These are phyloP conservation scores for Escovopsis sp. DNA, from an alignment of 2,329 filamentous ascomycete species.

Conservation along the genomic window DNA sequence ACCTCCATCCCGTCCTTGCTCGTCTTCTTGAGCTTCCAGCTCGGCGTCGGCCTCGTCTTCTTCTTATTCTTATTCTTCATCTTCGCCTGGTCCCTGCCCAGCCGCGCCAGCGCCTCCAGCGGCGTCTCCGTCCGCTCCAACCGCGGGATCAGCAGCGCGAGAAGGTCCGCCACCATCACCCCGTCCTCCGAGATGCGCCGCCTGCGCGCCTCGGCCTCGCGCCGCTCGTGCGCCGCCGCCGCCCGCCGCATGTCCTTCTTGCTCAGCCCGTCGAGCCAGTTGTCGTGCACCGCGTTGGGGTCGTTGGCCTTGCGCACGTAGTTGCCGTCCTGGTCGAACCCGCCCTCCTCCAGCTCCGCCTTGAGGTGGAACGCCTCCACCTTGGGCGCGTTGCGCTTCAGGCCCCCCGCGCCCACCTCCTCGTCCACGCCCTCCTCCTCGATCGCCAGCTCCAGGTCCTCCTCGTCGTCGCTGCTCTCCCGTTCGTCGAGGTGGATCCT, in stretches of 20 bases:
- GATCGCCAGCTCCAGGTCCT: slow-evolving; percentile 55
- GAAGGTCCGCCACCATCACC: slow-evolving; percentile 55
- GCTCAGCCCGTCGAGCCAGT: slow-evolving; percentile 81
- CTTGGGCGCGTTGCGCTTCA: slow-evolving; percentile 86
- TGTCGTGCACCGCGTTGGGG: slow-evolving; percentile 79
- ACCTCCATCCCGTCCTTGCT: slow-evolving; percentile 50
- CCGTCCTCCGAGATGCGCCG: slow-evolving; percentile 62
- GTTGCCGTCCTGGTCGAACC: slow-evolving; percentile 83
- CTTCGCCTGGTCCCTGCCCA: slow-evolving; percentile 54
- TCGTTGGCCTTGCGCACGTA: slow-evolving; percentile 81
- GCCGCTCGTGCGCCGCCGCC: slow-evolving; percentile 71
- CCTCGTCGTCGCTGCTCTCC: slow-evolving; percentile 45
- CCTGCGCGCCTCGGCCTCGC: slow-evolving; percentile 61
- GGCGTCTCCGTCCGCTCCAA: slow-evolving; percentile 74
- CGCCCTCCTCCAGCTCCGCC: slow-evolving; percentile 78
- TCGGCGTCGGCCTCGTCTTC: slow-evolving; percentile 38
- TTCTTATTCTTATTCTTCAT: too few relatives aligned
- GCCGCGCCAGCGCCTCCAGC: slow-evolving; percentile 70
- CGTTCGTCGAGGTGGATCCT: slow-evolving; percentile 48
- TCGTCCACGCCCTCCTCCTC: slow-evolving; percentile 68
- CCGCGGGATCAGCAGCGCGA: slow-evolving; percentile 55
- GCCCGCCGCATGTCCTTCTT: slow-evolving; percentile 89
- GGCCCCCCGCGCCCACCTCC: slow-evolving; percentile 76
- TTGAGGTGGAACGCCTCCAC: slow-evolving; percentile 94
- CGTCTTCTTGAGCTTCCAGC: slow-evolving; percentile 54